Base-by-base conservation (phyloP, 352 stramenopile genomes). In the Phytophthora macrochlamydospora region DNA sequence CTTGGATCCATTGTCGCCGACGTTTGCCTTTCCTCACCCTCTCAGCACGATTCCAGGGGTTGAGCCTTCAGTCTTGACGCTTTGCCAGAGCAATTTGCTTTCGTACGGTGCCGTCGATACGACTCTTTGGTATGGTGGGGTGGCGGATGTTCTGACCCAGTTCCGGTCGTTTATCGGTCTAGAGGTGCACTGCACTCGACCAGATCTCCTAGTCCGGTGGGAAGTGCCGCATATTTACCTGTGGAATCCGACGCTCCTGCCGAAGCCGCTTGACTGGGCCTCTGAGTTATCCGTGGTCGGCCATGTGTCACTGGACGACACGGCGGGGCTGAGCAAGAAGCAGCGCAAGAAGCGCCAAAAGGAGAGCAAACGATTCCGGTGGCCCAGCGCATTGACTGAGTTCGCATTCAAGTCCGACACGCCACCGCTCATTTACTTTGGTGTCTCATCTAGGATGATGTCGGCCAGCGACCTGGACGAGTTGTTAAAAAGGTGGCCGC, bases 171-270 rank as follows among this genome's bases (percentile, higher is more conserved):
- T 72, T 29, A 72, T 87, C n/a, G 76, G 76, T 9, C 59, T 85
- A 13, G 65, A 58, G 33, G 74, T 60, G 7, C 65, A 58, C 13
- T 75, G 67, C 9, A 62, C 71, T 18, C 50, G 49, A 3, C 62
- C 68, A 5, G 67, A 76, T 18, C 51, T 63, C 5, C 33, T 81
- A 6, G 57, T 77, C 7, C 54, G 70, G 37, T 85, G 76, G 71
- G 62, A 76, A 53, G 65, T 83, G 35, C 78, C 78, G 6, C 69
- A 83, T 62, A 81, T 79, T 46, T 87, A 87, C 43, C 53, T 82
- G 5, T 85, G 73, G 73, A 83, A 81, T 35, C 54, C 73, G n/a
- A 42, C 44, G 11, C 24, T 87, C 1, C 54, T 87, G 32, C 55
- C 65, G 1, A 85, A 73, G 18, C 71, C 73, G 7, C 38, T 79